These are phyloP conservation scores for Daphne laureola DNA, from an alignment of 441 rosid species.

Conservation along the genomic window DNA sequence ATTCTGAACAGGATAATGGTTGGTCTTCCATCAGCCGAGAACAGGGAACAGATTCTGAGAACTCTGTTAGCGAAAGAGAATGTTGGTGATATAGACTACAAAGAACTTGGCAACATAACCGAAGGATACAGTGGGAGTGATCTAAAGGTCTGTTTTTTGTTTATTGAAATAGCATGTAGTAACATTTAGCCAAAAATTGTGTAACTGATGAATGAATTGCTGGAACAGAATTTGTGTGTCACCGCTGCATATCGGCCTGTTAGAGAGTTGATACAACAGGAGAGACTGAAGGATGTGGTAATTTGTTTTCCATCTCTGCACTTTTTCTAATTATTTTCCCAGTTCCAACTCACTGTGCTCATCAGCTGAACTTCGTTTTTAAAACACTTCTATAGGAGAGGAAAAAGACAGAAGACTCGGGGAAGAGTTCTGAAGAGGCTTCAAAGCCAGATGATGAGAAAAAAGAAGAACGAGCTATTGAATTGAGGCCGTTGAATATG, in stretches of 20 bases:
- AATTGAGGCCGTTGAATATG: constrained; percentile 68
- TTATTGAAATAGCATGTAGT: constrained; percentile 1
- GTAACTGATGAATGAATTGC: constrained; percentile 11
- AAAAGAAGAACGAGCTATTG: constrained; percentile 51
- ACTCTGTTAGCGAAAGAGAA: constrained; percentile 81
- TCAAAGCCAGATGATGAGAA: constrained; percentile 39
- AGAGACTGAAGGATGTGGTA: constrained; percentile 69
- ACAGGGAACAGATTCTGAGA: constrained; percentile 78
- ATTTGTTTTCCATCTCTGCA: constrained; percentile 5
- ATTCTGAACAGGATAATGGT: constrained; percentile 69
- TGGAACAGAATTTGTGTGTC: constrained; percentile 74
- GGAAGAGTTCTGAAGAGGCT: constrained; percentile 39
- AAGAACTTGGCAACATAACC: constrained; percentile 80
- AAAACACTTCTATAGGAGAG: constrained; percentile 27
- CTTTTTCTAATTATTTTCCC: not conserved
- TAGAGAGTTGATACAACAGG: constrained; percentile 79
- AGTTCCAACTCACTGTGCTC: not conserved
- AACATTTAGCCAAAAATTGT: not conserved
- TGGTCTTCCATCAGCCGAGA: constrained; percentile 75
- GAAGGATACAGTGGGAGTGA: constrained; percentile 96
- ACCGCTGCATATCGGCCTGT: constrained; percentile 96
- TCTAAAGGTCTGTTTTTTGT: constrained; percentile 63
- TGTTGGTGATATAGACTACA: constrained; percentile 65
- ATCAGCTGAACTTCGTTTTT: constrained; percentile 7
- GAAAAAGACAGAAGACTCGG: constrained; percentile 48